Conservation (phyloP, 2,329 filamentous ascomycete species). For the Pseudocercospora pini-densiflorae region DNA sequence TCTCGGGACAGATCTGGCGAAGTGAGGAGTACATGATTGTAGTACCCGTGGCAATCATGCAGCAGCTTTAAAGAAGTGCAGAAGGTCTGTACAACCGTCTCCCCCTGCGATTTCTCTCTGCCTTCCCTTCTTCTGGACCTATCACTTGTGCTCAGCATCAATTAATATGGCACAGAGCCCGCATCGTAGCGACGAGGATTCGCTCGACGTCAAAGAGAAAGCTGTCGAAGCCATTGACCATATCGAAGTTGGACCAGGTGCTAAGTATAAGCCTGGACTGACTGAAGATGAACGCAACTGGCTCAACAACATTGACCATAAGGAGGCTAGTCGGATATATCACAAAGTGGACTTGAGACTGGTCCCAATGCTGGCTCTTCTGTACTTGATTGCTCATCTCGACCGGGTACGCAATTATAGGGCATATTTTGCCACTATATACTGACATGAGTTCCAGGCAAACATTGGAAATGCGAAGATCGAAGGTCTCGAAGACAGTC, state of each 20-base stretch:
- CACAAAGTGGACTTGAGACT: constrained; percentile 33
- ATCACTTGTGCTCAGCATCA: not conserved
- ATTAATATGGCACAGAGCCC: constrained; percentile 15
- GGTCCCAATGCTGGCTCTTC: constrained; percentile 38
- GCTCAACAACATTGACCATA: constrained; percentile 28
- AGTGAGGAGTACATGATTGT: not conserved
- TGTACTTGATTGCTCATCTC: constrained; percentile 53
- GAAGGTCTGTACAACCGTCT: not conserved
- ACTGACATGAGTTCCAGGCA: constrained; percentile 39
- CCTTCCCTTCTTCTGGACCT: not conserved
- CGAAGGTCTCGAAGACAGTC: constrained; percentile 53
- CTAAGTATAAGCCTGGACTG: constrained; percentile 26
- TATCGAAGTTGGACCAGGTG: constrained; percentile 17
- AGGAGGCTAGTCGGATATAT: constrained; percentile 44
- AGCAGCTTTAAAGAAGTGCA: not conserved
- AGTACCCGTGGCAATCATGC: not conserved
- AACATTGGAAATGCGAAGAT: constrained; percentile 61
- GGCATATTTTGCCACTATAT: not conserved
- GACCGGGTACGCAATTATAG: constrained; percentile 34
- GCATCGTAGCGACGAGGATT: constrained; percentile 13
- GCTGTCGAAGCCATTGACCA: constrained; percentile 25
- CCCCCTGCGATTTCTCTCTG: not conserved
- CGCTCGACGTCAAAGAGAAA: constrained; percentile 24
- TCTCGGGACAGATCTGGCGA: not conserved
- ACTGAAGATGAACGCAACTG: constrained; percentile 30